Evolutionary conservation across 2,329 filamentous ascomycete genomes (phyloP), one percentile per base, ranked within the genome.

Genomic region (Capronia americana): DNA sequence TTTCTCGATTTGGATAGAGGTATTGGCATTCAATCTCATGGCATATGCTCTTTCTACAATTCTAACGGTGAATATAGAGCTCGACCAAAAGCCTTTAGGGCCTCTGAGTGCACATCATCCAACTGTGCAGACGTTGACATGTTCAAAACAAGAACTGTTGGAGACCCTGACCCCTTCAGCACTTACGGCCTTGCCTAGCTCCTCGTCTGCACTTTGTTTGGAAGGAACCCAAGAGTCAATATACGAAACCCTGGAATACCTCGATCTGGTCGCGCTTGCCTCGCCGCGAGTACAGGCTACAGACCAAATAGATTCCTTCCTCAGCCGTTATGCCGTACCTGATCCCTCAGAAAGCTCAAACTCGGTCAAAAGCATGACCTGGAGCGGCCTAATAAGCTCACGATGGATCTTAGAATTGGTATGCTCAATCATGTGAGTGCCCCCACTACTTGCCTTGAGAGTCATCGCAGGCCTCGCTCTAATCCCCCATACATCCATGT

Each of bases 151-250:
- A 28, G 64, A 63, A 4, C 68, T 77, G 41, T 66, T 62, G 12
- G 70, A 74, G 55, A 68, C 78, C 28, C 67, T 76, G 23, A 50
- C 61, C 7, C 67, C 70, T 10, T 50, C 53, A 38, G 23, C 58
- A 1, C 24, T 70, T 6, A 34, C 56, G 23, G 10, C 46, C 2
- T n/a, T 46, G 4, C 12, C 53, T 41, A 14, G 58, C 12, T 5
- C 34, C 4, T 12, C 48, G 3, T 23, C 48, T 28, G 7, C 26
- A 17, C n/a, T 32, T 79, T 81, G 50, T 20, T n/a, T 51, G 14
- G 65, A 63, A 28, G 83, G 85, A 7, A 81, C 91, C 41, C 87
- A 90, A 65, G 87, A 92, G 24, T 84, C 84, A 67, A 85, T 83
- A 10, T 72, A 86, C 5, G 80, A 84, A n/a, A 70, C 87, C 24